Conservation (phyloP, 352 stramenopile genomes). For the Pythium grandisporangium region DNA sequence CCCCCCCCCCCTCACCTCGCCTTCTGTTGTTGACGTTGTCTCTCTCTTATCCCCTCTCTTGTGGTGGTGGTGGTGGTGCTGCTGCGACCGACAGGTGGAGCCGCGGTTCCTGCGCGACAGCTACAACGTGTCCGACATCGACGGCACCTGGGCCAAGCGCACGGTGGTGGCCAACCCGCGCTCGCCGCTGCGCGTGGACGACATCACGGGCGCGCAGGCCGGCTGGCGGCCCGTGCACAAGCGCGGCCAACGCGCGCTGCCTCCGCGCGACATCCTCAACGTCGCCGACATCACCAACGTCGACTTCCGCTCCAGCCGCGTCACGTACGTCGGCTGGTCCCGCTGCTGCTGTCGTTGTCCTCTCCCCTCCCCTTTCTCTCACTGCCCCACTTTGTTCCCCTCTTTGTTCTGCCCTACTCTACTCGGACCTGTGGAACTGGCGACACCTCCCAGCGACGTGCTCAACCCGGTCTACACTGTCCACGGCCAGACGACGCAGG, state of each 20-base stretch:
- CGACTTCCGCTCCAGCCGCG: constrained; percentile 57
- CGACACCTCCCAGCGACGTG: constrained; percentile 29
- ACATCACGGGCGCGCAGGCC: constrained; percentile 39
- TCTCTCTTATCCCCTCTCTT: background rate
- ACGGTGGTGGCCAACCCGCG: constrained; percentile 33
- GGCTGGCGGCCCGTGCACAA: constrained; percentile 53
- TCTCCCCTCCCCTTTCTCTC: too few species aligned
- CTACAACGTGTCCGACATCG: constrained; percentile 67
- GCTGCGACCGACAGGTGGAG: constrained; percentile 12
- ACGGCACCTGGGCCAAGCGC: constrained; percentile 38
- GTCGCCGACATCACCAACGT: constrained; percentile 61
- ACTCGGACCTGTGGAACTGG: background rate
- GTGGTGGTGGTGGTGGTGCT: background rate
- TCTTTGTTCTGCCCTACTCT: too few species aligned
- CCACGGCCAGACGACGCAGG: constrained; percentile 43
- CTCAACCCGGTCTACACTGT: constrained; percentile 66
- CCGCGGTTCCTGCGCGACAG: constrained; percentile 66
- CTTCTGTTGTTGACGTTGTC: background rate
- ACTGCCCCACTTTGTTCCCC: too few species aligned
- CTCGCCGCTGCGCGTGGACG: constrained; percentile 38
- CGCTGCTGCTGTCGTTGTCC: too few species aligned
- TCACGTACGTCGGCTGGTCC: constrained; percentile 33
- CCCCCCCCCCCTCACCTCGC: too few species aligned
- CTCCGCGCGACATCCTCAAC: constrained; percentile 53
- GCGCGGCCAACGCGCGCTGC: constrained; percentile 31